Conservation (phyloP, 331 rosid species). For the Quercus phellos region DNA sequence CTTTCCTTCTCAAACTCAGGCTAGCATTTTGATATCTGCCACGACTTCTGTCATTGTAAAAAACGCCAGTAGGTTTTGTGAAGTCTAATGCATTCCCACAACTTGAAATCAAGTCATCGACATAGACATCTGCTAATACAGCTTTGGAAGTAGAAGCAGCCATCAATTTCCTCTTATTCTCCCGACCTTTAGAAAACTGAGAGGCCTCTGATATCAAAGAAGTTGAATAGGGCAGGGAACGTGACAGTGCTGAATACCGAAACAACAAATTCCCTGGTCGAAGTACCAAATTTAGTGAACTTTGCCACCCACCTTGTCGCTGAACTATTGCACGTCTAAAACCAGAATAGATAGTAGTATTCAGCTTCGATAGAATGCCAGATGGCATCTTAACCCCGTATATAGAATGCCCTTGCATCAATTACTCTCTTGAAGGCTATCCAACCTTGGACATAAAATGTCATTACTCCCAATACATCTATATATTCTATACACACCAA, state of each 20-base stretch:
- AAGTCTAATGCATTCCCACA: slow-evolving; percentile 36
- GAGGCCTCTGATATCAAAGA: slow-evolving; percentile 12
- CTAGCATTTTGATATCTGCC: slow-evolving; percentile 37
- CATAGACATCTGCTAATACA: slow-evolving; percentile 57
- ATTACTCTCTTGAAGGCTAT: slow-evolving; percentile 7
- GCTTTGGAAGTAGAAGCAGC: slow-evolving; percentile 66
- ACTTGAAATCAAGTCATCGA: slow-evolving; percentile 49
- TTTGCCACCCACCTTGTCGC: slow-evolving; percentile 22
- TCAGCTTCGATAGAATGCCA: slow-evolving; percentile 49
- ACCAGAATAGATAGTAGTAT: slow-evolving; percentile 38
- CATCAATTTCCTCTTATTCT: slow-evolving; percentile 40
- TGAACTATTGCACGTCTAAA: slow-evolving; percentile 31
- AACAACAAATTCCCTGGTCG: slow-evolving; percentile 30
- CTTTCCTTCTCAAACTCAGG: slow-evolving; percentile 49
- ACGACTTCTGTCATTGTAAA: slow-evolving; percentile 38
- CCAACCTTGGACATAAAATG: slow-evolving; percentile 18
- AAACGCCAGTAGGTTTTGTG: slow-evolving; percentile 46
- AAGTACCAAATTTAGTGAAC: slow-evolving; percentile 19
- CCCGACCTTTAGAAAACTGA: slow-evolving; percentile 14
- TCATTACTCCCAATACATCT: slow-evolving; percentile 39
- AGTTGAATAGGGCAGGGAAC: slow-evolving; percentile 35
- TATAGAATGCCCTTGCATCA: slow-evolving; percentile 23
- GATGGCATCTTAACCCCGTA: slow-evolving; percentile 58
- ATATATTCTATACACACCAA: slow-evolving; percentile 8
- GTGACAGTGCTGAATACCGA: slow-evolving; percentile 25